These are phyloP conservation scores for Alternaria angustiovoidea DNA, from an alignment of 2,329 filamentous ascomycete genomes.

Conservation along the genomic window DNA sequence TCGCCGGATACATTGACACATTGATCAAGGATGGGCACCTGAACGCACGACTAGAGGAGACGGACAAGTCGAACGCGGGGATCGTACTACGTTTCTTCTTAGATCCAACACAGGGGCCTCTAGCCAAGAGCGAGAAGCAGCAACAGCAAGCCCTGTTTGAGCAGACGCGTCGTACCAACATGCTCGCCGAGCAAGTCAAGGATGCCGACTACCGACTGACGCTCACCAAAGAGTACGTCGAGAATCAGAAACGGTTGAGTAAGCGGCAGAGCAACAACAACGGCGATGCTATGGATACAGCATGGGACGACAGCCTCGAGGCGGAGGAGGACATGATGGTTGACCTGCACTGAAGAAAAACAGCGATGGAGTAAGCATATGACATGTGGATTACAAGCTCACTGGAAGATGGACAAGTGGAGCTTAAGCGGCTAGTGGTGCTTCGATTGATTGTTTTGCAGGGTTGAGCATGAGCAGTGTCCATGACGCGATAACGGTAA, in stretches of 20 bases:
- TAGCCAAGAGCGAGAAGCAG: conserved; percentile 52
- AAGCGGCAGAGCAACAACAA: conserved; percentile 49
- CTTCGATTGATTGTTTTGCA: conserved; percentile 3
- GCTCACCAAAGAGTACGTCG: conserved; percentile 67
- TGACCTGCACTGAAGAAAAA: conserved; percentile 38
- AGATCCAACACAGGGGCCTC: conserved; percentile 46
- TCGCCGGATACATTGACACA: conserved; percentile 61
- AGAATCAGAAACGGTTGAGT: conserved; percentile 59
- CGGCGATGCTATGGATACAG: conserved; percentile 48
- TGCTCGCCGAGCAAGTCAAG: conserved; percentile 61
- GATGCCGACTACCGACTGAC: conserved; percentile 64
- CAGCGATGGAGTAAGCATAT: neutral
- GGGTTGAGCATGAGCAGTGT: conserved; percentile 14
- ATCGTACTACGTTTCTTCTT: conserved; percentile 64
- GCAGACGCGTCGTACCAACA: conserved; percentile 60
- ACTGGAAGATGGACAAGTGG: neutral
- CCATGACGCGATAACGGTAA: conserved; percentile 39
- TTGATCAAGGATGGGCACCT: conserved; percentile 62
- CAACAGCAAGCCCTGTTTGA: conserved; percentile 56
- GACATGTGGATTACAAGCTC: neutral
- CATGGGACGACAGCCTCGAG: conserved; percentile 45
- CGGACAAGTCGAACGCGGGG: conserved; percentile 46
- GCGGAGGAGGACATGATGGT: conserved; percentile 52
- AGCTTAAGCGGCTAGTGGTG: conserved; percentile 4
- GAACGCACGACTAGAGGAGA: conserved; percentile 60